These are phyloP conservation scores for Microcera coccophila DNA, from an alignment of 2,329 filamentous ascomycete genomes.

Conservation along the genomic window DNA sequence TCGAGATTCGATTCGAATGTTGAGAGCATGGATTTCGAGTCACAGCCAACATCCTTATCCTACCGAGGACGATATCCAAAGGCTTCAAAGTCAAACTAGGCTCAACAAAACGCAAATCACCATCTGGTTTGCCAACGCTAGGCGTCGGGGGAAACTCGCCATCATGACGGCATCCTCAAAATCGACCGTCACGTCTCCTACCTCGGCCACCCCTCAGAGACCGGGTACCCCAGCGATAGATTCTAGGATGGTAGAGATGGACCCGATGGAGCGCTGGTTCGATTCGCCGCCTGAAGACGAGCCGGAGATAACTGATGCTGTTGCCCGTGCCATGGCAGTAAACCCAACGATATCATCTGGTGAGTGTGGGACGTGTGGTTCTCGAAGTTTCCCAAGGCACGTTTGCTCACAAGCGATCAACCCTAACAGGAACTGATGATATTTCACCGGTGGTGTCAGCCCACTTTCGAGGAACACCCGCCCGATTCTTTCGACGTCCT, in stretches of 20 bases:
- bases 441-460: too few species aligned
- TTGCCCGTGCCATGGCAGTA: slow-evolving; percentile 27
- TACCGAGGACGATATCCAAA: slow-evolving; percentile 74
- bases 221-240: slow-evolving; percentile 33
- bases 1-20: slow-evolving; percentile 65
- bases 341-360: slow-evolving; percentile 7
- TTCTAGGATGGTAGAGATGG: slow-evolving; percentile 9
- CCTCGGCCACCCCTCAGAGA: slow-evolving; percentile 50
- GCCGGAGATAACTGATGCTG: slow-evolving; percentile 28
- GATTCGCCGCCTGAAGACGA: slow-evolving; percentile 34
- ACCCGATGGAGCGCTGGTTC: slow-evolving; percentile 31
- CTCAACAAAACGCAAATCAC: slow-evolving; percentile 74
- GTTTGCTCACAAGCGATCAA: too few species aligned
- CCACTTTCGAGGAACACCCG: too few species aligned
- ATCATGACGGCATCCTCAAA: slow-evolving; percentile 33
- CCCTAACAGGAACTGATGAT: too few species aligned
- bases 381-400: too few species aligned
- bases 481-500: too few species aligned
- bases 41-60: slow-evolving; percentile 78
- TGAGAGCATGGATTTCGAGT: slow-evolving; percentile 74
- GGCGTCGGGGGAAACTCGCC: slow-evolving; percentile 70
- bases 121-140: slow-evolving; percentile 85
- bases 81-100: slow-evolving; percentile 68
- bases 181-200: too few species aligned
- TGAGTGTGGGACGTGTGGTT: too few species aligned